phyloP scores from a whole-genome alignment of 1,284 basidiomycete genomes.

The Malassezia globosa region DNA sequence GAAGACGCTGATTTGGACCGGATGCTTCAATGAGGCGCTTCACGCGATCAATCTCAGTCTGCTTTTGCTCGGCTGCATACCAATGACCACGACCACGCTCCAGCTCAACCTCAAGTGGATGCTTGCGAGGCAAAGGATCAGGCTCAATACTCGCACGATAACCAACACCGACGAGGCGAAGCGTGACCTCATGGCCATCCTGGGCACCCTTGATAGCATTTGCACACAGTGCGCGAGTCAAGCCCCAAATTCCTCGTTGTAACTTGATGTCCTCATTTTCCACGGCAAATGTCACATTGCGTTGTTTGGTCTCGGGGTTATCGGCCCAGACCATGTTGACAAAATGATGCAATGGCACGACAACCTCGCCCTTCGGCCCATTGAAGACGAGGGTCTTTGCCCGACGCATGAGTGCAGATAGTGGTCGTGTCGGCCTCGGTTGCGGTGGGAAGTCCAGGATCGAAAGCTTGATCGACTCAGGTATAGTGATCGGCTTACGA shows the following conservation, averaged over 20 bases:
- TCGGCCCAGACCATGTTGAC: constrained; percentile 18
- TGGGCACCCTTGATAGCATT: constrained; percentile 86
- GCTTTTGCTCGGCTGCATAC: constrained; percentile 22
- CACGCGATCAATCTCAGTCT: constrained; percentile 22
- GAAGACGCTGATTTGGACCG: constrained; percentile 25
- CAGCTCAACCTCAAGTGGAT: constrained; percentile 28
- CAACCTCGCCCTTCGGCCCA: constrained; percentile 33
- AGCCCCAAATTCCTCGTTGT: constrained; percentile 83
- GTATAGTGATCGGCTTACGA: constrained; percentile 29
- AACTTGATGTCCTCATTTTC: constrained; percentile 61
- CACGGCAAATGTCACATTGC: constrained; percentile 52
- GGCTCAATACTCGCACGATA: constrained; percentile 78
- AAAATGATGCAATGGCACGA: constrained; percentile 36
- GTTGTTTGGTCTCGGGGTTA: constrained; percentile 3
- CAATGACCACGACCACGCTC: constrained; percentile 21
- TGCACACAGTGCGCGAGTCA: constrained; percentile 72
- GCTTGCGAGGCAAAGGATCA: constrained; percentile 53
- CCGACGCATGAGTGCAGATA: constrained; percentile 25
- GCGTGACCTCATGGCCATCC: constrained; percentile 67
- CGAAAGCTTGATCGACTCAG: constrained; percentile 21
- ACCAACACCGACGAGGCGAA: constrained; percentile 87
- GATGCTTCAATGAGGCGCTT: constrained; percentile 14
- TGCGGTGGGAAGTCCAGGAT: constrained; percentile 37
- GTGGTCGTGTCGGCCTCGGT: constrained; percentile 31
- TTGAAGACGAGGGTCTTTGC: constrained; percentile 32